Evolutionary conservation across 306 rosid genomes (phyloP).

Genomic region (Quercus suber): DNA sequence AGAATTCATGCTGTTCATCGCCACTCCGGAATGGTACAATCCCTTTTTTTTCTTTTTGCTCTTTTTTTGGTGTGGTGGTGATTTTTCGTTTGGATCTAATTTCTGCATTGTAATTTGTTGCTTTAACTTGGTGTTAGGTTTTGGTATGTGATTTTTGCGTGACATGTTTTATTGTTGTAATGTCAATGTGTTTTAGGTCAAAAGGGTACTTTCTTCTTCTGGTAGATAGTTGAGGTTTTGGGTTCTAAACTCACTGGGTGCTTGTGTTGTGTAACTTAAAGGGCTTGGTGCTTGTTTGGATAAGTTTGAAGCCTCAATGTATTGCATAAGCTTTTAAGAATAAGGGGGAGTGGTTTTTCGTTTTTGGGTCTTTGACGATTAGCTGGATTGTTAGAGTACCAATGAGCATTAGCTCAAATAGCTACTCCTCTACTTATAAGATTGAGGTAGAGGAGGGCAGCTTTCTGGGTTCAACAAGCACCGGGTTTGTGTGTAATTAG

Average conservation of each 20-base stretch:
- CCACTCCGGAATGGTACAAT: constrained; percentile 87
- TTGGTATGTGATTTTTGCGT: neutral
- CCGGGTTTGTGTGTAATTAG: too few relatives aligned
- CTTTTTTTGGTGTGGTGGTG: neutral
- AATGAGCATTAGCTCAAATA: too few relatives aligned
- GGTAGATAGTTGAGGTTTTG: too few relatives aligned
- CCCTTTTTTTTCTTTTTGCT: neutral
- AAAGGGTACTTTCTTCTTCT: too few relatives aligned
- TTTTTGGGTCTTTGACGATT: neutral
- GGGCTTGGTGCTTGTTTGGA: neutral
- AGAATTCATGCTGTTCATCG: constrained; percentile 93
- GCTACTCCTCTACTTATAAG: too few relatives aligned
- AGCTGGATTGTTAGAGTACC: neutral
- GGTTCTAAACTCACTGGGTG: too few relatives aligned
- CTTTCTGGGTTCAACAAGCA: too few relatives aligned
- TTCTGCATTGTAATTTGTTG: neutral
- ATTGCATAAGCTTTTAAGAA: neutral
- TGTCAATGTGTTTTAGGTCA: too few relatives aligned
- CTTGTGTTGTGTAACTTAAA: too few relatives aligned
- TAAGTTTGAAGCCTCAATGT: neutral
- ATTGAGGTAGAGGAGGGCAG: too few relatives aligned
- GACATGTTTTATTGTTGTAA: too few relatives aligned
- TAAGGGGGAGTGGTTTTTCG: neutral
- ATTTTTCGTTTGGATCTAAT: neutral
- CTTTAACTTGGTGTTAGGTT: neutral